Evolutionary conservation across 2,329 filamentous ascomycete genomes (phyloP), one percentile per base, ranked within the genome.

Genomic region (Phyllosticta citribraziliensis): DNA sequence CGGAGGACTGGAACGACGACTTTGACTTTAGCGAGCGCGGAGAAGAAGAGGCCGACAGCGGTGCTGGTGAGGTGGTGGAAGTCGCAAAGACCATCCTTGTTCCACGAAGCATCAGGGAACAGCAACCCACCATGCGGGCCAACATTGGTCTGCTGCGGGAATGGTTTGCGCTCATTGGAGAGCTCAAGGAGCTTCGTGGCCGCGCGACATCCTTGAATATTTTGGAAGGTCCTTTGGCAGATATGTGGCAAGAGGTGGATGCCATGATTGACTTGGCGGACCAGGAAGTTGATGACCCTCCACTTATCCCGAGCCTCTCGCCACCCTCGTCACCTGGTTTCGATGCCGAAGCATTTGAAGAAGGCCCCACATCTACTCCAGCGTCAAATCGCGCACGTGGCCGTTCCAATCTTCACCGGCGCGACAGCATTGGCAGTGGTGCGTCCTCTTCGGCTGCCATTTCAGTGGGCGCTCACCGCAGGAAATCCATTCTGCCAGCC

Each of bases 1-100:
- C 87, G 64, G 90, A 95, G 70, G 89, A 94, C 69, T 95, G 90
- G 90, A 90, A 93, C 67, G 88, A 92, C 65, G 90, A 95, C 71
- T 94, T 95, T 67, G 88, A 93, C 63, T 92, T 93, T 70, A 81
- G 82, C 22, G 68, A 70, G 35, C 52, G 59, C 2, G 71, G 68
- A 24, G 65, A 70, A 33, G 66, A 67, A 24, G 70, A 73, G 24
- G 75, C 75, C 35, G 74, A 73, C 61, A 14, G 40, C 17, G 6
- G 6, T 47, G 14, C 12, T n/a, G 40, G 40, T 47, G 40, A 14
- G n/a, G 40, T n/a, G 14, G 6, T n/a, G 40, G 40, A 47, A n/a
- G 40, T 8, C 6, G 6, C 40, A 47, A 70, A 75, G 17, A 72
- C 69, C 2, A 88, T 91, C 84, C 74, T 87, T n/a, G 87, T 95